Base-by-base conservation (phyloP, 2,329 filamentous ascomycete genomes). In the Phoma sp. region DNA sequence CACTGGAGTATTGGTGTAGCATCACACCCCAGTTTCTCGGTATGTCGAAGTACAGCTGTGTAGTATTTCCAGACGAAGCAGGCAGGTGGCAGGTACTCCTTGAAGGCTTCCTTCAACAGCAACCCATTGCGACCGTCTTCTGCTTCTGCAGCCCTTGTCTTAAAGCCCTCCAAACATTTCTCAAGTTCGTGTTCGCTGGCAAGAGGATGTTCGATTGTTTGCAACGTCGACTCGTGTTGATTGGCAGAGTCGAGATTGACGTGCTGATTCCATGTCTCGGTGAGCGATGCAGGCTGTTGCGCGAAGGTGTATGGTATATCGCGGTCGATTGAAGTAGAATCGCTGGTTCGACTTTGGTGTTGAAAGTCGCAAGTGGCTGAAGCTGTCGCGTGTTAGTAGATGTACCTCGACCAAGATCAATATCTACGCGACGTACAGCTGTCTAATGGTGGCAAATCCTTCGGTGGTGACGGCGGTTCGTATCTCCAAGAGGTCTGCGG, bases 401-500 rank as follows among this genome's bases (percentile, higher is more conserved):
- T 11, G 26, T 34, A 10, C 17, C 10, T 10, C 14, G n/a, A 20
- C n/a, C 14, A 7, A 15, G 14, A 9, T 3, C 10, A 15, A 9
- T 17, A 1, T 9, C 6, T 32, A 12, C 28, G 10, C 37, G 12
- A 61, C 68, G 40, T 67, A 72, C 67, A n/a, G 7, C 45, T 29
- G 14, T 56, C 45, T 40, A 60, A 45, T 49, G 56, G 58, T 42
- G 52, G 47, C 14, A 33, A 28, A 36, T 52, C 42, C 37, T 51
- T 55, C 11, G 50, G 60, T 17, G 57, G 47, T 18, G 72, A 69
- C 3, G 72, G 72, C 25, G 72, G 65, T 50, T 75, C 65, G 57
- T 75, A 75, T 69, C 59, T 69, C 71, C 69, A 75, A 4, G 57
- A 51, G 32, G 65, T 65, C 30, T 62, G 54, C 17, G 58, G 37